Evolutionary conservation across 208 protist species (phyloP), one percentile per base, ranked within the genome.

Genomic region (Wallacemonas sp.): DNA sequence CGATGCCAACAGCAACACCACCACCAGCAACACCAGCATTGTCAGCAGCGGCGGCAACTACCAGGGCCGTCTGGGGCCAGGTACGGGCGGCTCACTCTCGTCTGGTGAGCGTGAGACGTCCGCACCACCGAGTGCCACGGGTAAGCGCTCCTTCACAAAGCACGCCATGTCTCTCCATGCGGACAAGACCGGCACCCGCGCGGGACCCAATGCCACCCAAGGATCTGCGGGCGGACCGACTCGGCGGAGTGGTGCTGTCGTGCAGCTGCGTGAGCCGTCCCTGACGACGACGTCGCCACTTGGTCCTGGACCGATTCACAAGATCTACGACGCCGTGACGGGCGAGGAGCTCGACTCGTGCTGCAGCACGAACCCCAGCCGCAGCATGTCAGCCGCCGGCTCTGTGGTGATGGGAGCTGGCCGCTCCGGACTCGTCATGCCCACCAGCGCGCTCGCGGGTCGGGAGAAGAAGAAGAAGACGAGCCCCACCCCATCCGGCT

Each of bases 191-290:
- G 21, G 16, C 48, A 23, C 21, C 19, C 48, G 23, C 14, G 26
- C 48, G 16, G 24, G 19, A 9, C 6, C 29, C 52, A 19, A 17
- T 14, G 32, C 12, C 30, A 27, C 52, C 29, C 16, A 5, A 8
- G 19, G 29, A 3, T 24, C n/a, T 30, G 14, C 32, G 17, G 32
- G n/a, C 29, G 14, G 14, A 0, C 52, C 52, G 32, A 58, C 29
- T 17, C 52, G 52, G 6, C 52, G 52, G 11, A 58, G 52, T 27
- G 52, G 52, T 8, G 52, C 52, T 6, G 29, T 58, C 30, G 52
- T 58, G 32, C 52, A 58, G 52, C 52, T 58, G 32, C 26, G 30
- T 4, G 52, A 58, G 29, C 52, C 52, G 14, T 58, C 52, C 9
- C 52, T 21, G 30, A 58, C 29, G 6, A 6, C 14, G 36, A 41